A percentile compares a stretch with the other conserved stretches of the same genome.
phyloP scores from a whole-genome alignment of 139 green algal species.

The Chlorella vulgaris region DNA sequence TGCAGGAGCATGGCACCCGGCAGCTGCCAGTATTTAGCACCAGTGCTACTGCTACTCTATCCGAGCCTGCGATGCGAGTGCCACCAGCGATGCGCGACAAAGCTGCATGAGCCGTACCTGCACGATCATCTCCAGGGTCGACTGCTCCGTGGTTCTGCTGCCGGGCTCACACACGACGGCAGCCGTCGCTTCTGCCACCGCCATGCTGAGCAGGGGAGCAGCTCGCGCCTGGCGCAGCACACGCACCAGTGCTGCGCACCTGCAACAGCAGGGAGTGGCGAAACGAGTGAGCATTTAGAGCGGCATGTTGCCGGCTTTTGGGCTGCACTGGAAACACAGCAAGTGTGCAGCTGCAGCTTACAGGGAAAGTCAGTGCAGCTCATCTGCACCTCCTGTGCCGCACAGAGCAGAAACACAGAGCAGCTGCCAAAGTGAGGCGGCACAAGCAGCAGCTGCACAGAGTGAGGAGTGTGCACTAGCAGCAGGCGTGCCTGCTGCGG shows the following conservation, averaged over 20 bases:
- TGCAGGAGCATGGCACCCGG: no score
- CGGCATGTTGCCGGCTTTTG: no score
- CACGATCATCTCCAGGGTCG: conserved; percentile 56
- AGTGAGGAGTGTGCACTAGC: background rate
- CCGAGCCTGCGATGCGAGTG: background rate
- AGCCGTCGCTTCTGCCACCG: conserved; percentile 60
- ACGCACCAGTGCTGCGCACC: conserved; percentile 41
- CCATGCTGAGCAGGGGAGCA: conserved; percentile 48
- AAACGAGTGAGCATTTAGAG: background rate
- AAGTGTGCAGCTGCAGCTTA: no score
- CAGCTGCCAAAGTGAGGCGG: no score
- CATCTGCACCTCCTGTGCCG: no score
- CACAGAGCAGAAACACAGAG: no score
- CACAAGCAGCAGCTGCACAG: background rate
- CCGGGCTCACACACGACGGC: conserved; percentile 68
- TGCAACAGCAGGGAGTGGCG: background rate
- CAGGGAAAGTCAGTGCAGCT: no score
- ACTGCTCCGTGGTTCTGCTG: conserved; percentile 62
- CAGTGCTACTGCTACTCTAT: no score
- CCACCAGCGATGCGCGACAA: background rate
- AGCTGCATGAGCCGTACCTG: conserved; percentile 39
- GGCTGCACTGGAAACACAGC: no score
- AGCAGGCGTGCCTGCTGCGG: background rate
- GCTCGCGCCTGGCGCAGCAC: conserved; percentile 33
- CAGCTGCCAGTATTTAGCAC: no score